phyloP scores from a whole-genome alignment of 2,329 filamentous ascomycete genomes.

The Ilyonectria sp. region DNA sequence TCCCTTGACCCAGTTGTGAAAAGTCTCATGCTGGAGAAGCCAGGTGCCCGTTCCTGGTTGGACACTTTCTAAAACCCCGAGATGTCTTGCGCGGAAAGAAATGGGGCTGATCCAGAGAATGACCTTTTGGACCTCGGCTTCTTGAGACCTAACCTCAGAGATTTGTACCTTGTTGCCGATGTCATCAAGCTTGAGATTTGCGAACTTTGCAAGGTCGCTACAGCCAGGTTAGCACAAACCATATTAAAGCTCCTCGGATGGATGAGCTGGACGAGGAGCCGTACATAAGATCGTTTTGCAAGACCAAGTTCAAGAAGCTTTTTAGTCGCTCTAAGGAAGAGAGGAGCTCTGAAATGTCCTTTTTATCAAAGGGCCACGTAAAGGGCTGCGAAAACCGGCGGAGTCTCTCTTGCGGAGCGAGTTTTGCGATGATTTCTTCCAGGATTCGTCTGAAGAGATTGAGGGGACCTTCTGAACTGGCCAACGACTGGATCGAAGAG shows the following conservation, averaged over 20 bases:
- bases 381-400: neutral
- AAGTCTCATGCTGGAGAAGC: neutral
- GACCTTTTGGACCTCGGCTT: neutral
- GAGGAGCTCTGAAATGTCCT: conserved; percentile 2
- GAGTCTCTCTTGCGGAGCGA: neutral
- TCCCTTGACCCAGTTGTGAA: neutral
- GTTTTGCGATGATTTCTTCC: neutral
- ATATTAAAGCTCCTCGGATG: too few species aligned
- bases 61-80: neutral
- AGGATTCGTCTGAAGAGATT: neutral
- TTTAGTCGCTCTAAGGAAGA: neutral
- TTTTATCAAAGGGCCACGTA: conserved; percentile 11
- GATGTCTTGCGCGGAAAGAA: neutral
- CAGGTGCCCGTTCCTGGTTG: neutral
- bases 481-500: neutral
- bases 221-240: too few species aligned
- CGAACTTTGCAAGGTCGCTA: too few species aligned
- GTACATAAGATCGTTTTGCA: too few species aligned
- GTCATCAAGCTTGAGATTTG: too few species aligned
- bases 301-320: too few species aligned
- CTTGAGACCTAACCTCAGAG: neutral
- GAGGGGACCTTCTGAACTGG: neutral
- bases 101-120: neutral
- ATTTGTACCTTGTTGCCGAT: too few species aligned
- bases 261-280: too few species aligned